Conservation (phyloP, 2,329 filamentous ascomycete species). For the Pyricularia grisea region DNA sequence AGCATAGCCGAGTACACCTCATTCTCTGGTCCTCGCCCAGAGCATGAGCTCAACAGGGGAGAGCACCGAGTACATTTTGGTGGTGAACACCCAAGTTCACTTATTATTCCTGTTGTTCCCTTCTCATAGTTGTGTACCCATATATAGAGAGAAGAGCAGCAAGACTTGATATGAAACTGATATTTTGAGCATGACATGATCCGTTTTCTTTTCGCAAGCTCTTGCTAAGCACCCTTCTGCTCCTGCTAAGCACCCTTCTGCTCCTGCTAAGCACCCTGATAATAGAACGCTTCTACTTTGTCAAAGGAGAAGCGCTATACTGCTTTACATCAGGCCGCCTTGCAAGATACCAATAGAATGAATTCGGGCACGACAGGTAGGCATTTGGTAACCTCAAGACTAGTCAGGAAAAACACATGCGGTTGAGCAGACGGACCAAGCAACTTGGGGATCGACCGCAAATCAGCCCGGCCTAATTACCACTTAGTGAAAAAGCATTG, state of each 20-base stretch:
- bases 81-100: slow-evolving; percentile 23
- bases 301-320: no score
- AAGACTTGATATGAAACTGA: not conserved
- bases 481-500: not conserved
- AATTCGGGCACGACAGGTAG: no score
- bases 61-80: slow-evolving; percentile 27
- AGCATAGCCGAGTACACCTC: slow-evolving; percentile 21
- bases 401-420: not conserved
- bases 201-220: no score
- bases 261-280: no score
- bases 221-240: no score
- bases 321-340: no score
- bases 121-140: not conserved
- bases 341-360: no score
- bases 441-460: not conserved
- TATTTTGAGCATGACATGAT: not conserved
- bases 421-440: not conserved
- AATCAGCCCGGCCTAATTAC: not conserved
- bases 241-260: no score
- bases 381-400: no score
- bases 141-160: not conserved
- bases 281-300: no score
- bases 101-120: slow-evolving; percentile 25
- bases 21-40: slow-evolving; percentile 26
- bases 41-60: slow-evolving; percentile 29